Base-by-base conservation (phyloP, 257 asterid species). In the Solanum bulbocastanum region DNA sequence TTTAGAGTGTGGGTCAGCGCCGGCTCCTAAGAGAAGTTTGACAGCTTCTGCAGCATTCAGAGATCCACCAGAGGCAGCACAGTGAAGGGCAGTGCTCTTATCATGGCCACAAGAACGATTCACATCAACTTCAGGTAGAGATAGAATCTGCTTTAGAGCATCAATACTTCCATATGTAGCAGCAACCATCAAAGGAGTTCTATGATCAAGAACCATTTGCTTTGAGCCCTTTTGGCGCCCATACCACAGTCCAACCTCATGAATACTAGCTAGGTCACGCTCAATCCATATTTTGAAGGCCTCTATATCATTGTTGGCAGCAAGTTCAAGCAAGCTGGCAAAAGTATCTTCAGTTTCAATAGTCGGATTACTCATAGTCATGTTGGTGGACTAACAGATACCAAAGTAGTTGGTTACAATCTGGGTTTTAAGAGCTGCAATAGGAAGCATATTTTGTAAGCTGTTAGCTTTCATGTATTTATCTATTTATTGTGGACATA, bases 211-310 rank as follows among this genome's bases (percentile, higher is more conserved):
- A 89, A 92, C 97, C 98, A 96, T 95, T 83, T 93, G 94, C 40
- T 90, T 93, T 8, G 96, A 92, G 90, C 98, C 98, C 37, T 91
- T 94, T 87, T 90, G 91, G 10, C 97, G 96, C 12, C 95, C 96
- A 42, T 95, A 96, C 98, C 98, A 96, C 36, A 86, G 65, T 44
- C 96, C 98, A 22, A 89, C 94, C 88, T 93, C 98, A 10, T 94
- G 92, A 72, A 93, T 87, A 37, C 88, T 88, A 15, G 93, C 87
- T 1, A 94, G 92, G 11, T 93, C 91, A 18, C 42, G 88, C 8
- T 91, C 95, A 4, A 89, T 85, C 39, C 82, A 90, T 87, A 68
- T 88, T 83, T 88, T 92, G 73, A 94, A 94, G 52, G 92, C 39
- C 27, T 83, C 87, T 9, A 87, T 52, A 30, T 87, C 87, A 81